Evolutionary conservation across 1,284 basidiomycete species (phyloP).

Genomic region (Fomitiporia mediterranea): DNA sequence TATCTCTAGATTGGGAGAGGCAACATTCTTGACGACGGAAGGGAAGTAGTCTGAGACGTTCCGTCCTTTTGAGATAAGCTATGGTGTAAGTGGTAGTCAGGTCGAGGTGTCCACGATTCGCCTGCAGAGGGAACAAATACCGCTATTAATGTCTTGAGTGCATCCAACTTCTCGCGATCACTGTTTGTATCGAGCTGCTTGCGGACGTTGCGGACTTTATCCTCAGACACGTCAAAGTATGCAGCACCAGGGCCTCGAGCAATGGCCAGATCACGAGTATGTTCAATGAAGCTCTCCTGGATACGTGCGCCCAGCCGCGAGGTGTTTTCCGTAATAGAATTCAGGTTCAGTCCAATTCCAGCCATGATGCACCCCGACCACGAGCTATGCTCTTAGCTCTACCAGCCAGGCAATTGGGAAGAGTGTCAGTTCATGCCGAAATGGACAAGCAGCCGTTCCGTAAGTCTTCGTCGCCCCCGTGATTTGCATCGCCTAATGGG

Average conservation of each 20-base stretch:
- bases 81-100: constrained; percentile 31
- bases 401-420: no score
- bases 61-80: constrained; percentile 91
- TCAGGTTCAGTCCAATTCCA: constrained; percentile 46
- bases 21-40: constrained; percentile 92
- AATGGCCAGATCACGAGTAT: constrained; percentile 65
- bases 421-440: no score
- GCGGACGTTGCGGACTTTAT: constrained; percentile 72
- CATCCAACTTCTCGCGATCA: constrained; percentile 87
- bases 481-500: no score
- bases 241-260: constrained; percentile 48
- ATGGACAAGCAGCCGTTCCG: no score
- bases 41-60: constrained; percentile 92
- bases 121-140: constrained; percentile 36
- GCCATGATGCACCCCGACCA: no score
- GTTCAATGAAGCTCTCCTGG: constrained; percentile 75
- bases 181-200: constrained; percentile 82
- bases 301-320: constrained; percentile 72
- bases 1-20: constrained; percentile 86
- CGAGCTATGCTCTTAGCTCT: no score
- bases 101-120: background rate
- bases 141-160: constrained; percentile 89
- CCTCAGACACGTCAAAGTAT: constrained; percentile 66
- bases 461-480: no score
- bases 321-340: constrained; percentile 74